Base-by-base conservation (phyloP, 176 grass and related monocot genomes). In the Poa annua region DNA sequence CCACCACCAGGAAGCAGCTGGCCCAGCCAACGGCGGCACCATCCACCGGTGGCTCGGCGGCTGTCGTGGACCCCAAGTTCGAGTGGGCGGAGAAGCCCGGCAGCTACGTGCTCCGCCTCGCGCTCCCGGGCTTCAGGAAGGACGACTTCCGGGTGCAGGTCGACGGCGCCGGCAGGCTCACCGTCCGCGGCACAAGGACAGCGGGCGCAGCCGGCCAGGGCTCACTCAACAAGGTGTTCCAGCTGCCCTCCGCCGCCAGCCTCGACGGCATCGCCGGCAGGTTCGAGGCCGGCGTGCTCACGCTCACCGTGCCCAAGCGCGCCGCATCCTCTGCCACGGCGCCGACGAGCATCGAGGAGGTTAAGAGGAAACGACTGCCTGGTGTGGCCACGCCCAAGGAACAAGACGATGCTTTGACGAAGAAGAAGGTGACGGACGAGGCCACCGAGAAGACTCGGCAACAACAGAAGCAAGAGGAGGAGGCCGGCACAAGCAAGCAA, bases 71-170 rank as follows among this genome's bases (percentile, higher is more conserved):
- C 38, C 67, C 70, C 5, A 51, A 74, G 71, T 74, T 74, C 71
- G 71, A 74, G 24, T 32, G 7, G 45, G 7, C 24, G 24, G 71
- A 74, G 24, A 74, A 51, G 45, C 14, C 44, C 7, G 45, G 24
- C 45, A 33, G 7, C 71, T 74, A 51, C 45, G 71, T 51, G 13
- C 44, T 74, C 24, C 24, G 71, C 3, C 45, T 74, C 21, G 0
- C 7, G 0, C 71, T 74, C 13, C 0, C 74, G 85, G 92, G 89
- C 19, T 90, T 93, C 82, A 85, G 7, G 48, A 89, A 89, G 60
- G 85, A 91, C 51, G 87, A 95, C 77, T 85, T 98, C 76, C 71
- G 66, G 26, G 91, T 98, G 20, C 85, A 87, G 55, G 36, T 93
- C 7, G 87, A 93, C 79, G 12, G 41, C 75, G 26, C 83, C 16